Conservation (phyloP, 2,329 filamentous ascomycete species). For the Colletotrichum filicis region DNA sequence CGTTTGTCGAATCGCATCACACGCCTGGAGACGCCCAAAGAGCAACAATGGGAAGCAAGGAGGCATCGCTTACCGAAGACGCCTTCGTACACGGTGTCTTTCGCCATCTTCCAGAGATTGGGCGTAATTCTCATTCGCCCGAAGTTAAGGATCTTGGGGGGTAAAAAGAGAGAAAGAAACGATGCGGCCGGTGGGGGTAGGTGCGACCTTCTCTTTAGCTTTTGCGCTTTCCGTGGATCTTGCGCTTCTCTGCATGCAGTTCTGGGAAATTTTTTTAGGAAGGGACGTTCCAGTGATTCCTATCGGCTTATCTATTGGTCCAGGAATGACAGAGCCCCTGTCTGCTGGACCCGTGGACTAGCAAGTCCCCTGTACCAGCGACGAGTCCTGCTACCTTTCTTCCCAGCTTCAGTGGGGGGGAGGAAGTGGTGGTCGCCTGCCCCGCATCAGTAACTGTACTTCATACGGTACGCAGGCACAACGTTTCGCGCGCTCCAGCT, state of each 20-base stretch:
- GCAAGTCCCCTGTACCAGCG: conserved; percentile 24
- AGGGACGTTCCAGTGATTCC: conserved; percentile 21
- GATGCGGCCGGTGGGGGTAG: conserved; percentile 5
- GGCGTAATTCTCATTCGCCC: conserved; percentile 45
- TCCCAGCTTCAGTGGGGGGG: conserved; percentile 24
- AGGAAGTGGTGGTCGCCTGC: conserved; percentile 8
- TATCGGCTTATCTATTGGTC: conserved; percentile 35
- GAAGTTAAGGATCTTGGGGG: not conserved
- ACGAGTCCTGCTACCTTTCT: not conserved
- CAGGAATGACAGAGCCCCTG: conserved; percentile 5
- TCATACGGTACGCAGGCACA: not conserved
- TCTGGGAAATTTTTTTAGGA: conserved; percentile 31
- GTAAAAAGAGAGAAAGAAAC: not conserved
- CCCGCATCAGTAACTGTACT: conserved; percentile 17
- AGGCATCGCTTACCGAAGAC: conserved; percentile 62
- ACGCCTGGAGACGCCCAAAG: conserved; percentile 2
- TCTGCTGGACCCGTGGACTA: not conserved
- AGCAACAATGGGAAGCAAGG: not conserved
- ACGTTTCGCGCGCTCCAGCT: not conserved
- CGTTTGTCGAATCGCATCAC: not conserved
- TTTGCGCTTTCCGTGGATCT: conserved; percentile 22
- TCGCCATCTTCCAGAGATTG: conserved; percentile 61
- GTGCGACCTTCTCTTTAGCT: conserved; percentile 24
- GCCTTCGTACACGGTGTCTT: conserved; percentile 64
- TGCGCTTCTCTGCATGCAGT: conserved; percentile 28